Evolutionary conservation across 352 stramenopile species (phyloP), one percentile per base, ranked within the genome.

Genomic region (Phytophthora ramorum): DNA sequence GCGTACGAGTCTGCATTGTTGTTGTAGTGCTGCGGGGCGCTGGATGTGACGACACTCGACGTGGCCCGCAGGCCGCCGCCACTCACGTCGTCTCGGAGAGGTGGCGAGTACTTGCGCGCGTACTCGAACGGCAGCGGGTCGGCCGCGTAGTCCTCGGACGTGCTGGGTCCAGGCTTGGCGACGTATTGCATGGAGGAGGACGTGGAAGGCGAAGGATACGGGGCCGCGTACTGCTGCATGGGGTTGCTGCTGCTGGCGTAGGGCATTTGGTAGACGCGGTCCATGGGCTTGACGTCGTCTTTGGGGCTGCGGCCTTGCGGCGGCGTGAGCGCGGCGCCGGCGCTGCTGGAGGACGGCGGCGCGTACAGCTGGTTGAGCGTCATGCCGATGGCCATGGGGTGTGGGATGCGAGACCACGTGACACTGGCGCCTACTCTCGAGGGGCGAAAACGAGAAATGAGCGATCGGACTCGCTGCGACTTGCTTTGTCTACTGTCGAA

Each of bases 61-160:
- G 38, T 57, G 28, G 13, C 5, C 30, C 41, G 50, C 13, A 47
- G 32, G 0, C 45, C 13, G 44, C 45, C 13, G 49, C 49, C 16
- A 7, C 35, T 51, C 51, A 37, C 53, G 40, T 72, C 66, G 7
- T 78, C 70, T 12, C 65, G 44, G 4, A 14, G 40, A 3, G 48
- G 53, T 43, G 58, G 66, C 32, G 76, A 79, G 63, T 79, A 83
- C 58, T 81, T 78, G 52, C 75, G 75, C 57, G 58, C 81, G 68
- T 95, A 95, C 56, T 95, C 84, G 58, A 95, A 95, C 0, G 86
- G 86, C 2, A 95, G 63, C 20, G 86, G 86, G 54, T 95, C 84
- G 4, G 84, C 82, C 4, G 85, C 73, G 68, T 93, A 95, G n/a
- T 90, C 82, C 24, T 93, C 81, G 1, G 71, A 71, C 10, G 60